Evolutionary conservation across 805 yeast genomes (phyloP).

Genomic region (Candida easanensis): DNA sequence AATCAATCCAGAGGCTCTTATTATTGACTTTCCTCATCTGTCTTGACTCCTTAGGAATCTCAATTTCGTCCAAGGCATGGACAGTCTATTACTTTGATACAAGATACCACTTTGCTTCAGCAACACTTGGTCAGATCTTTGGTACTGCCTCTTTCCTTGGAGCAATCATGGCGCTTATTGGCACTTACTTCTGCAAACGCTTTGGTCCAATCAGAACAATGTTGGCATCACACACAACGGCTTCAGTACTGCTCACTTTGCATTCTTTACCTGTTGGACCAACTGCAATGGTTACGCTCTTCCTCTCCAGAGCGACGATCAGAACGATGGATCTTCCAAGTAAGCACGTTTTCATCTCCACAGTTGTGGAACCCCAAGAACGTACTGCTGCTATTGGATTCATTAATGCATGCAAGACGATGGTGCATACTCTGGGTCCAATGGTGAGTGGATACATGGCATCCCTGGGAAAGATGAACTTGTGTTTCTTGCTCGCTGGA

Average conservation of each 20-base stretch:
- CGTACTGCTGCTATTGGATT: conserved; percentile 43
- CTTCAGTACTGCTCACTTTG: conserved; percentile 37
- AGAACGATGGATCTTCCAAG: conserved; percentile 49
- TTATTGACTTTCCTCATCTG: conserved; percentile 38
- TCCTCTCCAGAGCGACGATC: conserved; percentile 34
- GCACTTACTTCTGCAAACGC: conserved; percentile 42
- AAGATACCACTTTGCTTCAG: conserved; percentile 34
- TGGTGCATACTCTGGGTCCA: conserved; percentile 43
- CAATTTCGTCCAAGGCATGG: conserved; percentile 45
- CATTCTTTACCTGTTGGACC: conserved; percentile 39
- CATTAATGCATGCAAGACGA: conserved; percentile 42
- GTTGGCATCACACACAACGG: conserved; percentile 43
- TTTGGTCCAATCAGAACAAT: conserved; percentile 44
- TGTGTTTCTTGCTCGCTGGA: conserved; percentile 41
- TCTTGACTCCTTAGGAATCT: conserved; percentile 42
- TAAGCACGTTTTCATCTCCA: conserved; percentile 44
- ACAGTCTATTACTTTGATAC: conserved; percentile 41
- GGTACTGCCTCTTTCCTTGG: conserved; percentile 37
- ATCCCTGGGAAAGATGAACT: conserved; percentile 37
- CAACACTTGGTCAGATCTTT: conserved; percentile 39
- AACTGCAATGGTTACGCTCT: conserved; percentile 31
- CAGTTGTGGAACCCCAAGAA: conserved; percentile 37
- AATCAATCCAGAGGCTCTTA: conserved; percentile 27
- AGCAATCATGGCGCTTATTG: conserved; percentile 39
- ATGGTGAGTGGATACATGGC: conserved; percentile 39